Conservation (phyloP, 495 filamentous ascomycete species). For the Articulospora tetracladia region DNA sequence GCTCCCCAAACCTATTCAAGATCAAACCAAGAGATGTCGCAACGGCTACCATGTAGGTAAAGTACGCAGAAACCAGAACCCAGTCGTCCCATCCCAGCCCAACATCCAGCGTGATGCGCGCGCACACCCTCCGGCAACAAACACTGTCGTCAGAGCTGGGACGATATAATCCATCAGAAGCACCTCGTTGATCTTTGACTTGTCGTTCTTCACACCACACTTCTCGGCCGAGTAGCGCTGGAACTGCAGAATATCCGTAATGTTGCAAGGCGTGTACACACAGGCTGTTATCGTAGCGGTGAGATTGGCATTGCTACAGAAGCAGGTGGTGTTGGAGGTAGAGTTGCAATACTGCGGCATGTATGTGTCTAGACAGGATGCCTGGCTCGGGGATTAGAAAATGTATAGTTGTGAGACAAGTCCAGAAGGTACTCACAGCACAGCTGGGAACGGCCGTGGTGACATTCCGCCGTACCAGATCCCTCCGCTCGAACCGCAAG, state of each 20-base stretch:
- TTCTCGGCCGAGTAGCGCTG: background rate
- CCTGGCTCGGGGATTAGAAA: background rate
- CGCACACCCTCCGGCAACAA: background rate
- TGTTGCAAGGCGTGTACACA: background rate
- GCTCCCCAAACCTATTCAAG: constrained; percentile 4
- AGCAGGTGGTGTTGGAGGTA: background rate
- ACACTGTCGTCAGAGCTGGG: background rate
- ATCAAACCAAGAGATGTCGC: background rate
- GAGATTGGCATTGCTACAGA: background rate
- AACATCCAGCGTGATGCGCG: background rate
- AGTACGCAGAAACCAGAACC: background rate
- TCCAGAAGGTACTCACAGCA: background rate
- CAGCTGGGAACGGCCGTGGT: background rate
- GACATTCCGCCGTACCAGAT: background rate
- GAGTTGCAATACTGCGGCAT: background rate
- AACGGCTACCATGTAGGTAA: background rate
- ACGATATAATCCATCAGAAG: background rate
- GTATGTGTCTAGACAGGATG: background rate
- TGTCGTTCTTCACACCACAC: background rate
- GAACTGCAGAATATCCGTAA: background rate
- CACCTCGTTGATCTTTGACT: background rate
- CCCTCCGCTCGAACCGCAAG: background rate
- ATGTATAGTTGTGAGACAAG: background rate
- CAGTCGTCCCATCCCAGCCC: constrained; percentile 3
- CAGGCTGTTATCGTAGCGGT: background rate